Base-by-base conservation (phyloP, 495 filamentous ascomycete species). In the Glarea lozoyensis region DNA sequence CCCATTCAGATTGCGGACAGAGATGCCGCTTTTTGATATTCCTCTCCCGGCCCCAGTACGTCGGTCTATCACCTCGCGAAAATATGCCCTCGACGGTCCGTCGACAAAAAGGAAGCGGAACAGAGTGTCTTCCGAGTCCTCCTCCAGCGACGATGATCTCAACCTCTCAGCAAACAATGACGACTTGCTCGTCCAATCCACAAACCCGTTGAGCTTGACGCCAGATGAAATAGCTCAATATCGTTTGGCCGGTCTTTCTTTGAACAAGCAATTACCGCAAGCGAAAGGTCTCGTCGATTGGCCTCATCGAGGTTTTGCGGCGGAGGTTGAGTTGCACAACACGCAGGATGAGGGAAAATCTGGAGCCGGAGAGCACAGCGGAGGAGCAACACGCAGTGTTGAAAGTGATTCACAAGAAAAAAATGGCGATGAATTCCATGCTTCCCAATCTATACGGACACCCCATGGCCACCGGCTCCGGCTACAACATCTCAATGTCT, bases 401-500 rank as follows among this genome's bases (percentile, higher is more conserved):
- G n/a, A n/a, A n/a, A n/a, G n/a, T n/a, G n/a, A n/a, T n/a, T n/a
- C n/a, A n/a, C n/a, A n/a, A n/a, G n/a, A n/a, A n/a, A n/a, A n/a
- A n/a, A n/a, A n/a, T n/a, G n/a, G n/a, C n/a, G n/a, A n/a, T n/a
- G n/a, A n/a, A n/a, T n/a, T n/a, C n/a, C n/a, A n/a, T n/a, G n/a
- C n/a, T n/a, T n/a, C n/a, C n/a, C n/a, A n/a, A n/a, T n/a, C n/a
- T n/a, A n/a, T n/a, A n/a, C n/a, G n/a, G n/a, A n/a, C n/a, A n/a
- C n/a, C n/a, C n/a, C n/a, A n/a, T n/a, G n/a, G n/a, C n/a, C n/a
- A n/a, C n/a, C n/a, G 43, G 21, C 40, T 68, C 20, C 67, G 73
- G 31, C 53, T 73, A 17, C 78, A 69, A n/a, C 82, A 86, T 57
- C 52, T 84, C 2, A 58, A 58, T 10, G 70, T 71, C 3, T 57